Evolutionary conservation across 1,139 yeast species (phyloP).

Genomic region (Wickerhamomyces sp.): DNA sequence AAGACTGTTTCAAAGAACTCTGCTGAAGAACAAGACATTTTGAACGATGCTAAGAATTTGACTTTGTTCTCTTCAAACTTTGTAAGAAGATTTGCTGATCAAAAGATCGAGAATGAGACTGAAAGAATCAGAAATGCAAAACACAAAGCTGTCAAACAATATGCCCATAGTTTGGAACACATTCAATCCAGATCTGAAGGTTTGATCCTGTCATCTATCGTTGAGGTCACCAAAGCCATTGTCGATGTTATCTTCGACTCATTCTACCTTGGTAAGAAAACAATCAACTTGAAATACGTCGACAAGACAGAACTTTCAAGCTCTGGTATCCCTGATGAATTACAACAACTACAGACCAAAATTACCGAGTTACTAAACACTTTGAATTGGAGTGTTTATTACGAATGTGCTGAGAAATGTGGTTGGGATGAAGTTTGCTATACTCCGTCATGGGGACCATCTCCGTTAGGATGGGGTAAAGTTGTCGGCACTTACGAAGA

Average conservation of each 20-base stretch:
- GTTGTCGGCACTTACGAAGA: conserved; percentile 10
- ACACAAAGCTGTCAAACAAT: conserved; percentile 35
- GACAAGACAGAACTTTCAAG: neutral
- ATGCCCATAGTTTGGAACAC: conserved; percentile 35
- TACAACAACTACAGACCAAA: conserved; percentile 11
- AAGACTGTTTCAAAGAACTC: conserved; percentile 22
- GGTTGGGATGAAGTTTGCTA: conserved; percentile 42
- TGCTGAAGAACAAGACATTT: conserved; percentile 8
- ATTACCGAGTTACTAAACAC: conserved; percentile 21
- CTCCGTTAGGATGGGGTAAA: conserved; percentile 34
- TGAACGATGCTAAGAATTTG: conserved; percentile 27
- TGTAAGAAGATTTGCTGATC: conserved; percentile 33
- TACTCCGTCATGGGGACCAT: conserved; percentile 57
- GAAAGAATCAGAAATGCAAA: conserved; percentile 23
- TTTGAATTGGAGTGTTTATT: conserved; percentile 40
- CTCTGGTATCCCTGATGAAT: neutral
- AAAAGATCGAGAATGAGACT: conserved; percentile 3
- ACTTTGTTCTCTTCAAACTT: conserved; percentile 34
- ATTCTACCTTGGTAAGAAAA: conserved; percentile 27
- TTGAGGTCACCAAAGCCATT: conserved; percentile 32
- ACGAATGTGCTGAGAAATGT: conserved; percentile 37
- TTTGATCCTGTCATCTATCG: conserved; percentile 42
- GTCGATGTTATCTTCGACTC: conserved; percentile 31
- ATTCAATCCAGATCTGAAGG: conserved; percentile 35
- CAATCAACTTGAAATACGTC: conserved; percentile 15